Conservation (phyloP, 495 filamentous ascomycete genomes). For the Bryoglossum gracile region DNA sequence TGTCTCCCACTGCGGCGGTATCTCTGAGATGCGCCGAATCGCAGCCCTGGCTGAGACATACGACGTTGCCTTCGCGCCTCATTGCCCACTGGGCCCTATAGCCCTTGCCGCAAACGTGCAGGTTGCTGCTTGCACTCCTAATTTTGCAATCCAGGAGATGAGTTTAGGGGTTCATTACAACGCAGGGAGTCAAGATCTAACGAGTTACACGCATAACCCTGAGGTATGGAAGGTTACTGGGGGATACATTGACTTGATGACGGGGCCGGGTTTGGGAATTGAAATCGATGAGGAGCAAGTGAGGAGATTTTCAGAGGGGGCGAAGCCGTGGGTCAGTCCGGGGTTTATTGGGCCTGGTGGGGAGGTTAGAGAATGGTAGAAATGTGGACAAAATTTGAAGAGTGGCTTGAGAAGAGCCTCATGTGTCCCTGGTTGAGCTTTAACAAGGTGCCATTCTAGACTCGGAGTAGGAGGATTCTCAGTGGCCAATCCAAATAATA, state of each 20-base stretch:
- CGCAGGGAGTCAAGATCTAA: constrained; percentile 55
- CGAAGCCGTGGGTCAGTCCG: constrained; percentile 36
- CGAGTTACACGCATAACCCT: constrained; percentile 57
- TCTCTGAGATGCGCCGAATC: constrained; percentile 64
- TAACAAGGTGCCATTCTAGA: no score
- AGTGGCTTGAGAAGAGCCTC: no score
- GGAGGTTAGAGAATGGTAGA: constrained; percentile 64
- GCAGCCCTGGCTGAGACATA: constrained; percentile 71
- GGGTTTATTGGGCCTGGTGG: constrained; percentile 67
- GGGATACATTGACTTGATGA: constrained; percentile 58
- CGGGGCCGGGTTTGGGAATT: constrained; percentile 62
- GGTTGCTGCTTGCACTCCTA: constrained; percentile 54
- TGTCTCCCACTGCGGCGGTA: constrained; percentile 68
- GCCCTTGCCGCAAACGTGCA: constrained; percentile 69
- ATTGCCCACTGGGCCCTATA: constrained; percentile 72
- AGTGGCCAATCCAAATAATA: no score
- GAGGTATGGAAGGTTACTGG: constrained; percentile 57
- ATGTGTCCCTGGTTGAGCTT: no score
- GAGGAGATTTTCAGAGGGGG: constrained; percentile 26
- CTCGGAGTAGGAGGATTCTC: no score
- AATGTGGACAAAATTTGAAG: no score
- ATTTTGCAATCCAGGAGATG: constrained; percentile 81
- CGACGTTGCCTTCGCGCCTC: constrained; percentile 69
- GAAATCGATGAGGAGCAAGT: constrained; percentile 67
- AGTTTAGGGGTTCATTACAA: constrained; percentile 76